Base-by-base conservation (phyloP, 2,329 filamentous ascomycete genomes). In the Aspergillus intermedius region DNA sequence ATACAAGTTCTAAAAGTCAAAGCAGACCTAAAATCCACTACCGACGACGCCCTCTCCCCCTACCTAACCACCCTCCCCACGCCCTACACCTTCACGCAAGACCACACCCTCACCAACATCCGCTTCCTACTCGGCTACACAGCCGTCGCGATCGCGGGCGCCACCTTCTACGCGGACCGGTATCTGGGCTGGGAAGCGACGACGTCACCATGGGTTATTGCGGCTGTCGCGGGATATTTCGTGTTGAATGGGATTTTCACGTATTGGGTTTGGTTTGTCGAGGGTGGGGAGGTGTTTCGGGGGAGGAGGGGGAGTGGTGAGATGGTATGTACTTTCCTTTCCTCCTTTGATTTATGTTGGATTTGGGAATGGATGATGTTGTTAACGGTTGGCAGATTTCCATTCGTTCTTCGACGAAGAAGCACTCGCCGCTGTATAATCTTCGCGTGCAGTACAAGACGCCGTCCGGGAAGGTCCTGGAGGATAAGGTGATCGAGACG, bases 1-100 rank as follows among this genome's bases (percentile, higher is more conserved):
- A 21, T 17, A 23, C 21, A 22, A 5, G 5, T 5, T 4, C 21
- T 22, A 22, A 22, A 22, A 22, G 1, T 22, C 5, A 22, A 22
- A 22, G 4, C 21, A 95, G 93, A 97, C 68, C 85, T 98, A 55
- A 97, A 97, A 73, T 95, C 93, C 74, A 94, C 91, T 35, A 89
- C 88, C 57, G 93, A 98, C 74, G 93, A 98, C 73, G 89, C 91
- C 49, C 84, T 98, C 51, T 83, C 87, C 50, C 90, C 93, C 73
- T 97, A 97, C 75, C 83, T 98, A 54, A 91, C 88, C 71, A 87
- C 83, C 28, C 83, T 97, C n/a, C 67, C 84, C 78, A 63, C 67
- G 17, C 69, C 70, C 17, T 72, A 71, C 55, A 64, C 65, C 57
- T 96, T 96, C 77, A 80, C 75, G 54, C 90, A 95, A 71, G 84